phyloP scores from a whole-genome alignment of 495 filamentous ascomycete genomes.

The Hyaloscypha hepaticicola region DNA sequence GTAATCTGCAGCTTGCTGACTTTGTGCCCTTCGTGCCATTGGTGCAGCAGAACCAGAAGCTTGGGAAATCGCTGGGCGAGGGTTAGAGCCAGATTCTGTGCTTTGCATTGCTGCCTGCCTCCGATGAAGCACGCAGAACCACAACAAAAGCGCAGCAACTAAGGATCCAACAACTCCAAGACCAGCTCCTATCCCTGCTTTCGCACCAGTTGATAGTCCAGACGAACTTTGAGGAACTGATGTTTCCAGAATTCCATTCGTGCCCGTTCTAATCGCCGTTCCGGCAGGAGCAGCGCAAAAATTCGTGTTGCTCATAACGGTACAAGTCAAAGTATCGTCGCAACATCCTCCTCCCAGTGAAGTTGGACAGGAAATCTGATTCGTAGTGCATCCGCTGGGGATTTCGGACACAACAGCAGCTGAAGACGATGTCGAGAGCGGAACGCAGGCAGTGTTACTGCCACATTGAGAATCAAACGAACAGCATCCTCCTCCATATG shows the following conservation, averaged over 20 bases:
- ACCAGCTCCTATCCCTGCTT: conserved; percentile 30
- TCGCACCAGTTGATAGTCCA: conserved; percentile 29
- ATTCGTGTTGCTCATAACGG: conserved; percentile 20
- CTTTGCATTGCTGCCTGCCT: neutral
- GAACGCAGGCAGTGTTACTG: conserved; percentile 9
- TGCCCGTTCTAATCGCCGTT: conserved; percentile 21
- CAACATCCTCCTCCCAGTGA: conserved; percentile 30
- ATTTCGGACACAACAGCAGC: conserved; percentile 10
- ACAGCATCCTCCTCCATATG: conserved; percentile 29
- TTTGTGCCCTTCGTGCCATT: neutral
- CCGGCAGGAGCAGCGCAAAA: conserved; percentile 18
- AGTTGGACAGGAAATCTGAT: conserved; percentile 25
- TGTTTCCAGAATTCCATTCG: conserved; percentile 11
- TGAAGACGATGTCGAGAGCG: conserved; percentile 5
- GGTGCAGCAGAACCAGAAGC: conserved; percentile 4
- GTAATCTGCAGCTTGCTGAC: conserved; percentile 24
- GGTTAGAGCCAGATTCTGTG: neutral
- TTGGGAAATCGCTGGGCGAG: conserved; percentile 10
- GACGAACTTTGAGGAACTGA: neutral
- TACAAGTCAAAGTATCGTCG: conserved; percentile 22
- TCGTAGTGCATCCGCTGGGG: conserved; percentile 26
- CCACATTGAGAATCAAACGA: conserved; percentile 21
- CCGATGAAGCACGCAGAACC: conserved; percentile 25
- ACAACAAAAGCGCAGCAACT: conserved; percentile 13
- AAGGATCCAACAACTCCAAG: conserved; percentile 16